Percentiles rank a stretch among this genome's conserved stretches.
Evolutionary conservation across 225 moss, liverwort and hornwort species (phyloP).

Genomic region (Rhytidiadelphus loreus): DNA sequence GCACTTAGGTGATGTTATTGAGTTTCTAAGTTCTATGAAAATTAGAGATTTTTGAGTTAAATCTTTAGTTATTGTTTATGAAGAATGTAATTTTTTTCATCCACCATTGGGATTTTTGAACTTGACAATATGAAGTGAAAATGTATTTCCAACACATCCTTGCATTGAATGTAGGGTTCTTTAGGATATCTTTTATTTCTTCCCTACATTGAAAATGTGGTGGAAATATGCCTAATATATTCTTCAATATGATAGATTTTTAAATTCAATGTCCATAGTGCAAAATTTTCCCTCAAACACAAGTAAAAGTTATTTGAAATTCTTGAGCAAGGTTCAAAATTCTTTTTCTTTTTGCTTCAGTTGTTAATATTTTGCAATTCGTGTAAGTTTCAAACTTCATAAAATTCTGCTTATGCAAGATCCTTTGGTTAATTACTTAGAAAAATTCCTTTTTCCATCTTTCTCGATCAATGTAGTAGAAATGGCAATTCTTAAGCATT

Average conservation of each 20-base stretch:
- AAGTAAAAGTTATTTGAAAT: rapidly evolving
- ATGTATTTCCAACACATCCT: neutral
- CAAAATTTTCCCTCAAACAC: neutral
- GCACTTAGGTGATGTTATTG: no score
- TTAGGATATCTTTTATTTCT: neutral
- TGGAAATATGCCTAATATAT: neutral
- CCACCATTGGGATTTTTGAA: neutral
- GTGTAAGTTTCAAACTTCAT: neutral
- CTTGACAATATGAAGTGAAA: neutral
- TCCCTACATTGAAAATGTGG: neutral
- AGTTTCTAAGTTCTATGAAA: no score
- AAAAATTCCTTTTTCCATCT: neutral
- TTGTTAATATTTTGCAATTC: no score
- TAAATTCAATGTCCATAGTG: neutral
- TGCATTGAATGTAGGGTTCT: neutral
- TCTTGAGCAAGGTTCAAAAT: rapidly evolving
- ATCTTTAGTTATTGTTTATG: neutral
- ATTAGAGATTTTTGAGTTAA: no score
- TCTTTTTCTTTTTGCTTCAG: no score
- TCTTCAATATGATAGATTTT: neutral
- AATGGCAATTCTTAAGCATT: neutral
- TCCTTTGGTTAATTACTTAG: rapidly evolving
- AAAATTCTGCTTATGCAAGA: neutral
- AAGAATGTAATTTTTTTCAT: neutral
- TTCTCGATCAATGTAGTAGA: neutral